A percentile compares a stretch with the other conserved stretches of the same genome.
These are phyloP conservation scores for Aeschynomene evenia DNA, from an alignment of 306 rosid species.

Conservation along the genomic window DNA sequence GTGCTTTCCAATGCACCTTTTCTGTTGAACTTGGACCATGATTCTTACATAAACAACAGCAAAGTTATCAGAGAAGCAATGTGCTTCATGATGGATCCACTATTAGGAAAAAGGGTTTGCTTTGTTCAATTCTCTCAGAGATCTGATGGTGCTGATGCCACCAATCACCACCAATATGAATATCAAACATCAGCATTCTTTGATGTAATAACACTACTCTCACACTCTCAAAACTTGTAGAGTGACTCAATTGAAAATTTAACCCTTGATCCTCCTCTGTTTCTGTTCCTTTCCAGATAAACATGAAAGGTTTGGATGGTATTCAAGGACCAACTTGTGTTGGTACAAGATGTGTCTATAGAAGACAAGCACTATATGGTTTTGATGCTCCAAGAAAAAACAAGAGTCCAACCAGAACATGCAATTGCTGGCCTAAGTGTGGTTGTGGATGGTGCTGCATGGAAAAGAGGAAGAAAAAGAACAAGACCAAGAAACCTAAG, in stretches of 20 bases:
- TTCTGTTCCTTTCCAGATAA: conserved; percentile 47
- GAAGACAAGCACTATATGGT: conserved; percentile 75
- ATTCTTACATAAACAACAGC: conserved; percentile 64
- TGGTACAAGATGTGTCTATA: conserved; percentile 71
- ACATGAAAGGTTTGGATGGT: conserved; percentile 84
- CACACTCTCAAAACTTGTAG: background rate
- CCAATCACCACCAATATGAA: conserved; percentile 42
- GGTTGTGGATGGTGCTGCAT: conserved; percentile 42
- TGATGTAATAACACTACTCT: conserved; percentile 46
- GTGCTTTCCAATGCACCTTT: conserved; percentile 70
- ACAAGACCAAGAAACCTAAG: conserved; percentile 38
- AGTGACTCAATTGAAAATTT: too few relatives aligned
- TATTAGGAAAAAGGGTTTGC: conserved; percentile 54
- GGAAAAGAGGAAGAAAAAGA: conserved; percentile 40
- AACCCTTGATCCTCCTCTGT: too few relatives aligned
- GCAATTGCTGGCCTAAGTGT: conserved; percentile 66
- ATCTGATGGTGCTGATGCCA: conserved; percentile 40
- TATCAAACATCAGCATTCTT: conserved; percentile 47
- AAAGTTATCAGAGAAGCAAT: conserved; percentile 67
- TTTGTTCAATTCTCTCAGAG: conserved; percentile 67
- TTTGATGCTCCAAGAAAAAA: conserved; percentile 63
- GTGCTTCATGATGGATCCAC: conserved; percentile 86
- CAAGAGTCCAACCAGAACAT: conserved; percentile 57
- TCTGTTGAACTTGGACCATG: conserved; percentile 64
- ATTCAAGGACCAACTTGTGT: conserved; percentile 77